Evolutionary conservation across 225 moss, liverwort and hornwort species (phyloP), one percentile per base, ranked within the genome.

Genomic region (Lunularia cruciata): DNA sequence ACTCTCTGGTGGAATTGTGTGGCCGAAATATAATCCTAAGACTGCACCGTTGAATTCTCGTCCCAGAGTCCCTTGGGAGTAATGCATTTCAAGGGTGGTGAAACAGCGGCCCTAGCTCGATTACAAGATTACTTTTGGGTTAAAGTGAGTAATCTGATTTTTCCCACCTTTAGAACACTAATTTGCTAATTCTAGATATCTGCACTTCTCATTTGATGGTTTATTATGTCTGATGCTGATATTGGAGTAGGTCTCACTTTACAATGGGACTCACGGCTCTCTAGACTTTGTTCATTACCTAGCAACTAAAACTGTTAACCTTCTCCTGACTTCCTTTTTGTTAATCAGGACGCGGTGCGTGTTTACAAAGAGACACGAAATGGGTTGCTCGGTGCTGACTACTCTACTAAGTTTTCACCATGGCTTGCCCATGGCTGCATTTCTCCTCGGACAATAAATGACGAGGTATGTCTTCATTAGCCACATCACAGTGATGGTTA

Each of bases 351-450:
- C 78, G 74, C 83, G 76, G 79, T 93, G 54, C 85, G 85, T 40
- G 71, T 86, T 32, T 99, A 99, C 73, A 99, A 99, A 76, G 93
- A 91, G 34, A 93, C 93, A 45, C 86, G 98, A 6, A 99, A 99
- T 75, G 98, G 98, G 18, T 91, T 99, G 93, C 71, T 99, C 72
- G 98, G 98, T 71, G 89, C 98, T 63, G 83, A 99, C 79, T 99
- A 88, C 75, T 99, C 98, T 15, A 99, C 98, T 53, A 99, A 99
- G 63, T 93, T 93, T 54, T 99, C 98, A 47, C 91, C 98, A 30
- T 99, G 98, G 98, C 90, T 99, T 73, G 98, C 98, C 52, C 86
- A 91, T 74, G 98, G 98, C 60, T 93, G 93, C 76, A 78, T 93
- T 27, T 85, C 91, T 16, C 89, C 98, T 61, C 91, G 91, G 48